Evolutionary conservation across 2,329 filamentous ascomycete genomes (phyloP).

Genomic region (Alternaria metachromatica): DNA sequence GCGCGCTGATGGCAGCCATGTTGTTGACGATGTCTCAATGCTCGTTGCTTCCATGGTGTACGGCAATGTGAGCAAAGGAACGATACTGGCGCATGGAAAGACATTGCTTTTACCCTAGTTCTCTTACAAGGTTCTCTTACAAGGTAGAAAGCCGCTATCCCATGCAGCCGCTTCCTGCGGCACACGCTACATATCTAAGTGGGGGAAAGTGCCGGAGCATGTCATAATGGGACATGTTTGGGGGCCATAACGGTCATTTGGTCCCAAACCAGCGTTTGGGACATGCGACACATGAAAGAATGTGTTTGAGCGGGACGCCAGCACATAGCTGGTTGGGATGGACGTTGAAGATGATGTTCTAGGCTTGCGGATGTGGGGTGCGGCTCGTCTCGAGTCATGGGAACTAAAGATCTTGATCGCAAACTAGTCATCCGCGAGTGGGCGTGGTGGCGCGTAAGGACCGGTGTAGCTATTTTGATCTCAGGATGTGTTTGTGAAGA

Average conservation of each 20-base stretch:
- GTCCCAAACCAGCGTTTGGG: neutral
- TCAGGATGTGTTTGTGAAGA: neutral
- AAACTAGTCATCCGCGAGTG: neutral
- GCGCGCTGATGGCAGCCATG: neutral
- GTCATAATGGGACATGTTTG: neutral
- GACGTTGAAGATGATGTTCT: neutral
- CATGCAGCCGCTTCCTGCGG: neutral
- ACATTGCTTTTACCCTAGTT: neutral
- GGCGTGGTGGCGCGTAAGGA: neutral
- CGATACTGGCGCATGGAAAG: neutral
- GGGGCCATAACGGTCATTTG: neutral
- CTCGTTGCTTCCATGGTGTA: neutral
- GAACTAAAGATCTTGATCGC: neutral
- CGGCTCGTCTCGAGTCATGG: neutral
- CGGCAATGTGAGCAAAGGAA: neutral
- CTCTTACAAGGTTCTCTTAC: neutral
- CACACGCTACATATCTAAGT: neutral
- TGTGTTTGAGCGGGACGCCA: neutral
- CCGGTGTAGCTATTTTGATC: neutral
- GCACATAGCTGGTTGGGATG: neutral
- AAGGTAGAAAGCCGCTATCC: neutral
- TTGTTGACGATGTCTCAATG: neutral
- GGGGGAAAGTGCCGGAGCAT: neutral
- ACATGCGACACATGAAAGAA: no score
- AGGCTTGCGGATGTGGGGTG: neutral